Conservation (phyloP, 495 filamentous ascomycete species). For the Penicillium crystallinum region DNA sequence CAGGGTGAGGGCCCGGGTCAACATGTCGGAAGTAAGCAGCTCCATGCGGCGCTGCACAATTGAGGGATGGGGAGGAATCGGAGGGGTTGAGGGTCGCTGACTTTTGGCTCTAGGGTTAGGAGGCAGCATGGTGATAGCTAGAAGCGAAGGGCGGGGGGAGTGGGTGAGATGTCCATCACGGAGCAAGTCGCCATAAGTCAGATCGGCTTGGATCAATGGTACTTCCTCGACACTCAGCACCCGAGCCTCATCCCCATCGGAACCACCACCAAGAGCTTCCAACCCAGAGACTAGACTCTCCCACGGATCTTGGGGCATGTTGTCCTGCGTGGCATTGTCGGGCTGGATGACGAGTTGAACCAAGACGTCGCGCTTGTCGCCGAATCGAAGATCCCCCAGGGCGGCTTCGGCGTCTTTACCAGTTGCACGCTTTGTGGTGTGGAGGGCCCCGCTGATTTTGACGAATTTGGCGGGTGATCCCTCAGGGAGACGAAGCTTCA, state of each 20-base stretch:
- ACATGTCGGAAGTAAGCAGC: constrained; percentile 95
- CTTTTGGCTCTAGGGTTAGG: constrained; percentile 55
- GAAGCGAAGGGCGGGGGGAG: constrained; percentile 78
- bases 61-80: constrained; percentile 91
- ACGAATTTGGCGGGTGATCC: constrained; percentile 97
- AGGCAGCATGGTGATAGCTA: constrained; percentile 99
- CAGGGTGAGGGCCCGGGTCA: constrained; percentile 85
- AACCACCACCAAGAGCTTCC: constrained; percentile 87
- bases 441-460: constrained; percentile 95
- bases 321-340: constrained; percentile 80
- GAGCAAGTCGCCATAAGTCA: constrained; percentile 90
- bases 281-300: constrained; percentile 93
- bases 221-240: constrained; percentile 88
- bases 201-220: constrained; percentile 90
- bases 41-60: constrained; percentile 98
- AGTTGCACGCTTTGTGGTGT: constrained; percentile 96
- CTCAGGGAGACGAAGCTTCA: constrained; percentile 91
- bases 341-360: constrained; percentile 92
- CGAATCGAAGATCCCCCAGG: constrained; percentile 89
- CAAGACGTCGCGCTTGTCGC: constrained; percentile 95
- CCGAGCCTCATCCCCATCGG: constrained; percentile 82
- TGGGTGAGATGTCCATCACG: constrained; percentile 86
- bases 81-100: constrained; percentile 63
- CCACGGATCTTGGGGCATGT: constrained; percentile 89
- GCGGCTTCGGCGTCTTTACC: constrained; percentile 92